A percentile compares a stretch with the other conserved stretches of the same genome.
phyloP scores from a whole-genome alignment of 352 stramenopile species.

The Achlya hypogyna region DNA sequence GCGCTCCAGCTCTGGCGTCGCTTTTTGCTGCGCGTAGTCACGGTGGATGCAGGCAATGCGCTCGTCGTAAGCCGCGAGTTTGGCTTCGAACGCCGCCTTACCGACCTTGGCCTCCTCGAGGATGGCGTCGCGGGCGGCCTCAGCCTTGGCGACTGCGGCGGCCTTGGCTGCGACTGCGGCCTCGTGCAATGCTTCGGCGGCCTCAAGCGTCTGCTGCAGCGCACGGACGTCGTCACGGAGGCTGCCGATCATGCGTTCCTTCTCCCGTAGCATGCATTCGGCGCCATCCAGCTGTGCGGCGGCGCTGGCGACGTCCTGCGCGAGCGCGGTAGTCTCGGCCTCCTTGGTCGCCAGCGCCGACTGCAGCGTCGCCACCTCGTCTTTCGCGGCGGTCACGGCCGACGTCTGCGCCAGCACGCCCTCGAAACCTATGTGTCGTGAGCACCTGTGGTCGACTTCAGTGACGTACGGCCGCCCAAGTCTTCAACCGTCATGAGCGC shows the following conservation, averaged over 20 bases:
- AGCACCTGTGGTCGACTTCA: too few relatives aligned
- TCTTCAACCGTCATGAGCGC: neutral
- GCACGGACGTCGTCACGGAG: neutral
- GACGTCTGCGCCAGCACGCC: too few relatives aligned
- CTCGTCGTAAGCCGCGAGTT: neutral
- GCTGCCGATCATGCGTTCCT: neutral
- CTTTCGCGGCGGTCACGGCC: too few relatives aligned
- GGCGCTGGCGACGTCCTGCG: neutral
- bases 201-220: constrained; percentile 23
- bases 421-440: too few relatives aligned
- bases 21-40: neutral
- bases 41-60: neutral
- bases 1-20: too few relatives aligned
- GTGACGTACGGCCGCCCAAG: neutral
- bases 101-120: neutral
- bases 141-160: constrained; percentile 23
- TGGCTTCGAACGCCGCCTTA: constrained; percentile 1
- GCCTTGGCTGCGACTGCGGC: constrained; percentile 11
- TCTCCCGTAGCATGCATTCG: neutral
- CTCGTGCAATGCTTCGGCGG: constrained; percentile 19
- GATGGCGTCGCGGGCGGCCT: neutral
- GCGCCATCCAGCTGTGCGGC: neutral
- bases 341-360: neutral
- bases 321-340: neutral
- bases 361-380: neutral